A percentile compares a stretch with the other conserved stretches of the same genome.
phyloP scores from a whole-genome alignment of 768 basidiomycete genomes.

The Erythrobasidium yunnanense region DNA sequence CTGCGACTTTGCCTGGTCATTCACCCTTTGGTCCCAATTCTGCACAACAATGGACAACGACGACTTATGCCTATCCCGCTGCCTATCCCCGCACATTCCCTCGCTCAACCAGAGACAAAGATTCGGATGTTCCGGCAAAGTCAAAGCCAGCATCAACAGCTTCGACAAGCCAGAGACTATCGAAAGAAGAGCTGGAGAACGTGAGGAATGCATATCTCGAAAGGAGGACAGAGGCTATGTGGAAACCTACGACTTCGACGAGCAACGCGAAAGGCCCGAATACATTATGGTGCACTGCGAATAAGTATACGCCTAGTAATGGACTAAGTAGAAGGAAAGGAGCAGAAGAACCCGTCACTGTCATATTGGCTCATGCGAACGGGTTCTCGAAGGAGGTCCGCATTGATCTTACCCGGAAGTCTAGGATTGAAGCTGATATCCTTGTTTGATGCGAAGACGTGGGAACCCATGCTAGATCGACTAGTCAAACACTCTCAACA shows the following conservation, averaged over 20 bases:
- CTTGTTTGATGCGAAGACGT: conserved; percentile 50
- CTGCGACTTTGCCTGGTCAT: background rate
- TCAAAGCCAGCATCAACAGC: no score
- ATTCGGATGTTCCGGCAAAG: background rate
- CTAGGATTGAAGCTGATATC: background rate
- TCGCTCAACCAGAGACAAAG: conserved; percentile 1
- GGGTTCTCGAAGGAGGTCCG: conserved; percentile 77
- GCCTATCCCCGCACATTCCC: conserved; percentile 8
- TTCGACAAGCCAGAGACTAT: background rate
- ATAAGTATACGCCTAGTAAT: background rate
- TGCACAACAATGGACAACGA: background rate
- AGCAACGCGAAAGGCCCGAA: background rate
- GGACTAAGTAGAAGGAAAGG: background rate
- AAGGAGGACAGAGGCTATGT: background rate
- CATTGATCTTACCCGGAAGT: background rate
- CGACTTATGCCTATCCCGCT: conserved; percentile 13
- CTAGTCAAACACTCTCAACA: conserved; percentile 47
- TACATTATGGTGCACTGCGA: conserved; percentile 7
- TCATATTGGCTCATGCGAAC: conserved; percentile 73
- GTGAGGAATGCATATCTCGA: background rate
- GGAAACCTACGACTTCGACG: background rate
- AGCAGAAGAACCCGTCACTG: conserved; percentile 46
- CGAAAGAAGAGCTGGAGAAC: background rate
- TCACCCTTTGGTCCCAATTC: conserved; percentile 15
- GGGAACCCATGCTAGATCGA: conserved; percentile 57